Evolutionary conservation across 257 asterid species (phyloP), one percentile per base, ranked within the genome.

Genomic region (Nicotiana noctiflora): DNA sequence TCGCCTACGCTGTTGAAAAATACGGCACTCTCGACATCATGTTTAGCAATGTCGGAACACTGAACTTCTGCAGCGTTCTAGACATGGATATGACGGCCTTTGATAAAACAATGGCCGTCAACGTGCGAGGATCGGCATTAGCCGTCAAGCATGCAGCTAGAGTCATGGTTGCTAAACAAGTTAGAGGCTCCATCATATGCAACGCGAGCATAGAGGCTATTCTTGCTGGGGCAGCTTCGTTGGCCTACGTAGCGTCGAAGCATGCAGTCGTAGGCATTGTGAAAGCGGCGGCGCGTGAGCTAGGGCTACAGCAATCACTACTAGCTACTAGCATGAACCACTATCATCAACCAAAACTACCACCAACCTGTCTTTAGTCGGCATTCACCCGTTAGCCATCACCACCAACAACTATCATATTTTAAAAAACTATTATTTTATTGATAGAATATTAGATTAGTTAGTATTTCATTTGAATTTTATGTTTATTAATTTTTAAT

Each of bases 231-330:
- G 65, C 46, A 3, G 67, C 66, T 5, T 46, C 80, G 2, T 19
- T 3, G 8, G 18, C 80, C 1, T 76, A 76, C 19, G 19, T 2
- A 1, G 23, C 51, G n/a, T 76, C 80, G 2, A 76, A 76, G 65
- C 80, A 76, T 34, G 80, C 65, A 29, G 80, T 76, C 17, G 10
- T 76, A 14, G 80, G 80, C 18, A 40, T 76, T 53, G 62, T 23
- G 7, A 51, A 52, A 27, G 19, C 62, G 0, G 13, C 80, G 5
- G 66, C 65, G 6, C n/a, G 56, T 3, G 80, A 76, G 62, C n/a
- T 55, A 5, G 80, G 66, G 0, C 21, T 17, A 2, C 59, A 53
- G 13, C 2, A 25, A n/a, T n/a, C n/a, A n/a, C n/a, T n/a, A n/a
- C n/a, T n/a, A n/a, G n/a, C n/a, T n/a, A n/a, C n/a, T n/a, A n/a